Conservation (phyloP, 1,139 yeast species). For the Suhomyces choctaworum region DNA sequence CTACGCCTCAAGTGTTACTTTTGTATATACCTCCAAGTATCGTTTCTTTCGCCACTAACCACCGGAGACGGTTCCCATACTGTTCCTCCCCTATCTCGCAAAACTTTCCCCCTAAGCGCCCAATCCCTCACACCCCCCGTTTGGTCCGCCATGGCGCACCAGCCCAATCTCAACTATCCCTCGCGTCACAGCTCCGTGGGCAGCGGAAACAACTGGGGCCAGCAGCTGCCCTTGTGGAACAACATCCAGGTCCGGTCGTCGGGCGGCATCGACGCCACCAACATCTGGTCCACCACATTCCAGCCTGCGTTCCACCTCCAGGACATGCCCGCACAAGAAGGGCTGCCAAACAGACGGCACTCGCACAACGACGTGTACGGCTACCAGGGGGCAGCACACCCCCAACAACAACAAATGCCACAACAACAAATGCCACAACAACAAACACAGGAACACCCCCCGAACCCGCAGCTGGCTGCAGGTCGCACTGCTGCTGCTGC, state of each 20-base stretch:
- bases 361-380: slow-evolving; percentile 27
- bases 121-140: too few species aligned
- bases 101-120: too few species aligned
- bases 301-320: slow-evolving; percentile 6
- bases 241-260: slow-evolving; percentile 9
- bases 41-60: too few species aligned
- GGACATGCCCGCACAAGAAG: slow-evolving; percentile 7
- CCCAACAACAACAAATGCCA: not conserved
- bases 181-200: not conserved
- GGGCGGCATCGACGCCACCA: slow-evolving; percentile 13
- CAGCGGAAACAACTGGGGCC: not conserved
- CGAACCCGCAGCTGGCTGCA: not conserved
- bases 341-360: slow-evolving; percentile 22
- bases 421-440: not conserved
- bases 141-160: too few species aligned
- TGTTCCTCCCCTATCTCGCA: too few species aligned
- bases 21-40: too few species aligned
- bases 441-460: not conserved
- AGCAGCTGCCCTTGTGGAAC: slow-evolving; percentile 9
- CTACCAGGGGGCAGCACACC: slow-evolving; percentile 1
- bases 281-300: slow-evolving; percentile 14
- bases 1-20: not conserved
- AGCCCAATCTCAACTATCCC: too few species aligned
- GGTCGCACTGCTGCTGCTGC: not conserved
- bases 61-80: too few species aligned